Base-by-base conservation (phyloP, 352 stramenopile species). In the Phytophthora rubi region DNA sequence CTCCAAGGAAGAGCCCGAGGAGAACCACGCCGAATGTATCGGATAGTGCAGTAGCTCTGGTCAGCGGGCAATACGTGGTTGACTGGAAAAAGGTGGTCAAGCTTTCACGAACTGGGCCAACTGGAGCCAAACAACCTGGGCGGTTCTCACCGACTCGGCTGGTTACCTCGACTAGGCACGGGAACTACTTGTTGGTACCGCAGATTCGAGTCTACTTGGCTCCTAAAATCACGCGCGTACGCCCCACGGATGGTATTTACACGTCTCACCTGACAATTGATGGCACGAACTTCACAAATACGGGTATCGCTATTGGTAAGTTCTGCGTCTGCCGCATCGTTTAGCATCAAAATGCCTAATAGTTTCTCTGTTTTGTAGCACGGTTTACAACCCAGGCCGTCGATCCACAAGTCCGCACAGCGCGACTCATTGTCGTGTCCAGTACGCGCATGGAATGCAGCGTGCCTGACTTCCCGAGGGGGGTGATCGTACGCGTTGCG, bases 381-480 rank as follows among this genome's bases (percentile, higher is more conserved):
- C 80, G 80, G 0, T 88, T 88, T 61, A 81, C 61, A 1, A 79
- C 80, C 6, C 76, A 70, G 21, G 56, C 54, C 4, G 65, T 83
- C n/a, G 53, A 71, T 1, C 62, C 56, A 2, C 70, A 90, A 32
- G 61, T 85, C 1, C 78, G 79, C 9, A 79, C 65, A 6, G 72
- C 68, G 8, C 70, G 48, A 10, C 59, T 91, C 7, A n/a, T 32
- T 1, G 69, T 91, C 1, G 45, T 85, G 2, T 90, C 81, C 2
- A 70, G 64, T 60, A 66, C 82, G 7, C 70, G 66, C 0, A 88
- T 93, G 77, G 77, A 88, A 42, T 90, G 80, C 26, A 60, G 47
- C n/a, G 77, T 89, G 0, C 85, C 85, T 0, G 85, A 93, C 28
- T 93, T 90, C 23, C 76, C 83, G 0, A 65, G 80, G 6, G 83